Percentiles rank a stretch among this genome's conserved stretches.
Evolutionary conservation across 257 asterid genomes (phyloP).

Genomic region (Scutellaria barbata): DNA sequence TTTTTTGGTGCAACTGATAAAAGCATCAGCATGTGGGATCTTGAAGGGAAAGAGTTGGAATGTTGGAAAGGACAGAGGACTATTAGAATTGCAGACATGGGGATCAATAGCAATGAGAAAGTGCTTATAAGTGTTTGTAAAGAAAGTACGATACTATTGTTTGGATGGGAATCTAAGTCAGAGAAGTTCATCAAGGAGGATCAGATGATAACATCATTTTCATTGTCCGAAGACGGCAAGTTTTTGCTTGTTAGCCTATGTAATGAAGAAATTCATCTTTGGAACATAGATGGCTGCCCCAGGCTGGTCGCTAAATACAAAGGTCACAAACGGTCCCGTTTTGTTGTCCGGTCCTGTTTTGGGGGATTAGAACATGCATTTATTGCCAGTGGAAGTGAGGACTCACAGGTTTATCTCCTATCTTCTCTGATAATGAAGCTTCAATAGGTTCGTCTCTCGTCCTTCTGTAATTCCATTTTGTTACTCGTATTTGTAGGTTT

Average conservation of each 20-base stretch:
- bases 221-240: slow-evolving; percentile 74
- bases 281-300: slow-evolving; percentile 70
- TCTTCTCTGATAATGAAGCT: neutral
- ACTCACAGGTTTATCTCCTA: slow-evolving; percentile 66
- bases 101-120: slow-evolving; percentile 62
- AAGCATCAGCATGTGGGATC: slow-evolving; percentile 87
- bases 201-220: slow-evolving; percentile 70
- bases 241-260: slow-evolving; percentile 72
- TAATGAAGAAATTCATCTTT: slow-evolving; percentile 85
- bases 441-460: neutral
- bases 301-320: slow-evolving; percentile 68
- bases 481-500: slow-evolving; percentile 53
- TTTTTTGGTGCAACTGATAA: slow-evolving; percentile 79
- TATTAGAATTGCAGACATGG: slow-evolving; percentile 71
- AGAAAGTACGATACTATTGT: slow-evolving; percentile 58
- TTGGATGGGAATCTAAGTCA: slow-evolving; percentile 74
- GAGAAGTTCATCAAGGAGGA: slow-evolving; percentile 81
- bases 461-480: neutral
- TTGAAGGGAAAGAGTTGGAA: slow-evolving; percentile 81
- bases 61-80: slow-evolving; percentile 88
- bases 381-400: slow-evolving; percentile 95
- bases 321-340: slow-evolving; percentile 87
- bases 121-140: slow-evolving; percentile 74
- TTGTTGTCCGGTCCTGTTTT: slow-evolving; percentile 80
- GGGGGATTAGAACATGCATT: slow-evolving; percentile 91